A percentile compares a stretch with the other conserved stretches of the same genome.
Evolutionary conservation across 2,329 filamentous ascomycete species (phyloP).

Genomic region (Akanthomyces uredinophilus): DNA sequence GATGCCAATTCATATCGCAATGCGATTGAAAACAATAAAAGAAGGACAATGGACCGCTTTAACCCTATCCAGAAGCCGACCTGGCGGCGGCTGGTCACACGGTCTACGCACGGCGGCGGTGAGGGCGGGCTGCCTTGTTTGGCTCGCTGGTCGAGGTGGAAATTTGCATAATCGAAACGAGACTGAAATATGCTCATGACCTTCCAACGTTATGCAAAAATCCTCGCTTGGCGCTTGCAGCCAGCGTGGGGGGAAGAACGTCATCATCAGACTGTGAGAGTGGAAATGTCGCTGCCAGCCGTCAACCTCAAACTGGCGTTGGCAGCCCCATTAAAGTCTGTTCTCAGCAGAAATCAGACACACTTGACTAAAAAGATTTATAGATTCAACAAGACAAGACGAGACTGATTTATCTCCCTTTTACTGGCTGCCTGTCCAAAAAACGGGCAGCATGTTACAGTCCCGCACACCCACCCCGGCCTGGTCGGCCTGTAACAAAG

Average conservation of each 20-base stretch:
- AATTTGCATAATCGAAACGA: conserved; percentile 11
- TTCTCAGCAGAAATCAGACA: neutral
- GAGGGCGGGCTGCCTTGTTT: neutral
- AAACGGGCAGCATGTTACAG: conserved; percentile 18
- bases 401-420: neutral
- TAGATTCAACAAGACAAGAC: neutral
- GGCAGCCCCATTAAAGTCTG: neutral
- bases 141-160: neutral
- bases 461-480: conserved; percentile 8
- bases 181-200: conserved; percentile 10
- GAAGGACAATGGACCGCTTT: neutral
- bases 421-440: neutral
- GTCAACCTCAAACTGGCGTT: neutral
- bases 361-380: neutral
- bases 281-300: neutral
- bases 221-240: neutral
- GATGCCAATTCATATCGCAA: neutral
- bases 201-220: neutral
- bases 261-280: neutral
- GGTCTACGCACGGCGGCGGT: neutral
- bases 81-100: neutral
- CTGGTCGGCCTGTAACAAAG: conserved; percentile 24
- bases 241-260: neutral
- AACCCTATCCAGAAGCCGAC: neutral
- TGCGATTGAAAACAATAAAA: neutral